Evolutionary conservation across 805 yeast genomes (phyloP).

Genomic region (Grigorovia transvaalensis): DNA sequence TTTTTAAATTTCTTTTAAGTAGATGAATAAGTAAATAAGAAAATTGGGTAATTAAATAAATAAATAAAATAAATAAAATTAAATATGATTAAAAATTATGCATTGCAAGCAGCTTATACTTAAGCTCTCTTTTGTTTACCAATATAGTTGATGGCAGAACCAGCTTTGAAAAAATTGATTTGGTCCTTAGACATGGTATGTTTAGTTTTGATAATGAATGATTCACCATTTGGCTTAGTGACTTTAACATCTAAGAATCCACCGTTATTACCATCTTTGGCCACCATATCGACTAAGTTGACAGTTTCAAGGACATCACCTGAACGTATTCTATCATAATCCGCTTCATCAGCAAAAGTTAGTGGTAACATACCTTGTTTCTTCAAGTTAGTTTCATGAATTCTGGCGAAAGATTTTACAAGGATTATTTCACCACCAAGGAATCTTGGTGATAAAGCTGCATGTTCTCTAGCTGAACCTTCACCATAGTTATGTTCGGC

Average conservation of each 20-base stretch:
- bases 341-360: constrained; percentile 81
- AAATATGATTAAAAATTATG: background rate
- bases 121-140: constrained; percentile 41
- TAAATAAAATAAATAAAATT: background rate
- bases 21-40: background rate
- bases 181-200: constrained; percentile 98
- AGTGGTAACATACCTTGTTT: constrained; percentile 97
- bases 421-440: constrained; percentile 83
- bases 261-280: constrained; percentile 79
- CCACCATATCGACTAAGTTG: constrained; percentile 64
- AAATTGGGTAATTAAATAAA: background rate
- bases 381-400: constrained; percentile 95
- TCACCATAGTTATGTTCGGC: constrained; percentile 99
- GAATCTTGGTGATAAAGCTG: constrained; percentile 91
- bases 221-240: constrained; percentile 62
- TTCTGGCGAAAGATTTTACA: constrained; percentile 94
- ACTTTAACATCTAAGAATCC: constrained; percentile 65
- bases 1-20: constrained; percentile 1
- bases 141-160: constrained; percentile 90
- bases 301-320: constrained; percentile 74
- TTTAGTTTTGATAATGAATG: constrained; percentile 61
- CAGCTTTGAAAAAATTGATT: constrained; percentile 91
- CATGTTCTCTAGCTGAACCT: constrained; percentile 99
- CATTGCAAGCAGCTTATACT: background rate
- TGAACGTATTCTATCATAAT: constrained; percentile 69